These are phyloP conservation scores for Pythium myriotylum DNA, from an alignment of 352 stramenopile species.

Conservation along the genomic window DNA sequence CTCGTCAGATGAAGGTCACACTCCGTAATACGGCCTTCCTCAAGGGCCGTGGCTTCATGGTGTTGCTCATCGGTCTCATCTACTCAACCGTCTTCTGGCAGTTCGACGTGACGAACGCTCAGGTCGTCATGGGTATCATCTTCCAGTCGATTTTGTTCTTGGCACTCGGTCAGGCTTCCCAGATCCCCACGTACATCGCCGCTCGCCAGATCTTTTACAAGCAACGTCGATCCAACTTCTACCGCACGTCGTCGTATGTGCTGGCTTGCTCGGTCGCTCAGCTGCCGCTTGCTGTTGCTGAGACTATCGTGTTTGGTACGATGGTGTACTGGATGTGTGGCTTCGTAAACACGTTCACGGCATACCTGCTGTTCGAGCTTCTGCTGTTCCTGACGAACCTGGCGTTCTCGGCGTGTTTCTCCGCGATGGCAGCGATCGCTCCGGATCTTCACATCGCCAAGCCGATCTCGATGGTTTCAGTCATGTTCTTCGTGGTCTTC, in stretches of 20 bases:
- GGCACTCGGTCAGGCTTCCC: conserved; percentile 37
- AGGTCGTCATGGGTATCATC: conserved; percentile 48
- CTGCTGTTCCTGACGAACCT: conserved; percentile 52
- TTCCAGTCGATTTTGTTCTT: conserved; percentile 5
- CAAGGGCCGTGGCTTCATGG: conserved; percentile 25
- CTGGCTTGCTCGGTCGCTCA: conserved; percentile 42
- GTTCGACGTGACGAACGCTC: conserved; percentile 18
- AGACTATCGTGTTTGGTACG: conserved; percentile 41
- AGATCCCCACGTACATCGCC: conserved; percentile 63
- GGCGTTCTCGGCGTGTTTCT: conserved; percentile 31
- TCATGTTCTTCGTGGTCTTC: conserved; percentile 36
- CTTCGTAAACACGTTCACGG: conserved; percentile 36
- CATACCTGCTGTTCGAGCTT: conserved; percentile 58
- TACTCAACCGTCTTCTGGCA: conserved; percentile 28
- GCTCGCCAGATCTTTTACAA: conserved; percentile 60
- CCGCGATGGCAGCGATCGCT: conserved; percentile 16
- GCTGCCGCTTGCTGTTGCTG: conserved; percentile 39
- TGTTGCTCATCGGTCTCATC: conserved; percentile 31
- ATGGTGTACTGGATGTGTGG: conserved; percentile 53
- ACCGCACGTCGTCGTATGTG: conserved; percentile 61
- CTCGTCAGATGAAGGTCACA: conserved; percentile 55
- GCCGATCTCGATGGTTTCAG: conserved; percentile 22
- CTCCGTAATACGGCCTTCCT: conserved; percentile 34
- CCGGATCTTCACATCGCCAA: conserved; percentile 24
- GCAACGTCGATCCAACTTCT: conserved; percentile 67